Base-by-base conservation (phyloP, 2,329 filamentous ascomycete species). In the Fusarium nisikadoi region DNA sequence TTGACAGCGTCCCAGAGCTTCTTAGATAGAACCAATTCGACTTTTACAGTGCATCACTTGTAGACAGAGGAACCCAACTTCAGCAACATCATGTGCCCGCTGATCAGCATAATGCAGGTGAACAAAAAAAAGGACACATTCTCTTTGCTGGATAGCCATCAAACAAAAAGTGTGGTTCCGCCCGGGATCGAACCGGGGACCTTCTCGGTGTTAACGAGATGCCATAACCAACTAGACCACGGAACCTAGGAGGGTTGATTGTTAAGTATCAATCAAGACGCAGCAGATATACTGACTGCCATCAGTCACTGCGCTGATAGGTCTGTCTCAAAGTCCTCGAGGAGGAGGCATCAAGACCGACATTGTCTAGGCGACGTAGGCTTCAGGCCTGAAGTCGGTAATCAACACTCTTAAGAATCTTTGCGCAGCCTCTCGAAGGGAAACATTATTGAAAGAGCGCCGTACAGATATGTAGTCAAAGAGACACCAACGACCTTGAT, bases 171-270 rank as follows among this genome's bases (percentile, higher is more conserved):
- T 3, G 9, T 39, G 57, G 61, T 62, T 64, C 46, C 46, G 61
- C 61, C 61, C 57, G 39, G 61, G 56, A 62, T 64, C 27, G 56
- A 62, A 45, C 61, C 56, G 57, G 61, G 45, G 61, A 63, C 45
- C 56, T 63, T 63, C 56, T 62, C 56, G 38, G 56, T 62, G 61
- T 64, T 62, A 62, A 62, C 38, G 57, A 62, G 57, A 64, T 64
- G 57, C 45, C 61, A 64, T 64, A 53, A 64, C 46, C 57, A 54
- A 53, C 39, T 76, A 75, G 73, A 74, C 73, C 74, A 75, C 71
- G 70, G 50, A 74, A 75, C 73, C 74, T 36, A 35, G 20, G n/a
- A 12, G 27, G 9, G 47, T 64, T 66, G 41, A 14, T 68, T 58
- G 23, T 14, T 49, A 16, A 12, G 3, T 3, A 4, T 1, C 2